phyloP scores from a whole-genome alignment of 768 basidiomycete genomes.

The Mycena albidolilacea region DNA sequence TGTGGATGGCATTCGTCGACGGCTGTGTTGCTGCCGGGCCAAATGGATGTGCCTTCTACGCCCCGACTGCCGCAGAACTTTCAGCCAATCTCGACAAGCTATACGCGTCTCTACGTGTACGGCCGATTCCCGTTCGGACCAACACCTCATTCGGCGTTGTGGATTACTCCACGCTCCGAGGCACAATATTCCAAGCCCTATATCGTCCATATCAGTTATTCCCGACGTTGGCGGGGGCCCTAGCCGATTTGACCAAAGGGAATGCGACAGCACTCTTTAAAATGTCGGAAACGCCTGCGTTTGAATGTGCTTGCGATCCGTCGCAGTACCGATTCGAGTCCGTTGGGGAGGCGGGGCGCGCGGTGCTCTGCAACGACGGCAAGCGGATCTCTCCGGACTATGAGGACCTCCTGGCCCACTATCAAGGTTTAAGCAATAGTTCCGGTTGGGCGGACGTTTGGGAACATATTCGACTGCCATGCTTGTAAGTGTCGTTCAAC shows the following conservation, averaged over 20 bases:
- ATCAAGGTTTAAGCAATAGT: neutral
- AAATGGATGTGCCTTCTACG: constrained; percentile 15
- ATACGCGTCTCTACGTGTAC: constrained; percentile 47
- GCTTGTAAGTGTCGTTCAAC: constrained; percentile 15
- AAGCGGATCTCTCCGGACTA: constrained; percentile 9
- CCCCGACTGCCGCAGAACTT: constrained; percentile 51
- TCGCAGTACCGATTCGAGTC: constrained; percentile 24
- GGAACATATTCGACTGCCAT: constrained; percentile 1
- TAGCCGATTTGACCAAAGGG: constrained; percentile 53
- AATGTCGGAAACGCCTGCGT: constrained; percentile 37
- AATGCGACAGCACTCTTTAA: constrained; percentile 48
- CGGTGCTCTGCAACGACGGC: constrained; percentile 34
- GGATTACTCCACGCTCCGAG: constrained; percentile 51
- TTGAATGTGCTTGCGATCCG: constrained; percentile 50
- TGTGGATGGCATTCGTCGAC: constrained; percentile 52
- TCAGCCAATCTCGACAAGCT: constrained; percentile 52
- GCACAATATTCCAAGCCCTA: constrained; percentile 50
- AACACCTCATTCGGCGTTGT: constrained; percentile 52
- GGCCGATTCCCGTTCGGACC: constrained; percentile 39
- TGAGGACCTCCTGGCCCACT: constrained; percentile 19
- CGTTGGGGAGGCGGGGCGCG: neutral
- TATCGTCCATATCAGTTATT: constrained; percentile 51
- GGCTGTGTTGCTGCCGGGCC: constrained; percentile 57
- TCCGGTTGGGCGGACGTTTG: constrained; percentile 22
- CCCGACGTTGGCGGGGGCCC: constrained; percentile 34